phyloP scores from a whole-genome alignment of 768 basidiomycete species.

The Lepiota brunneoincarnata region DNA sequence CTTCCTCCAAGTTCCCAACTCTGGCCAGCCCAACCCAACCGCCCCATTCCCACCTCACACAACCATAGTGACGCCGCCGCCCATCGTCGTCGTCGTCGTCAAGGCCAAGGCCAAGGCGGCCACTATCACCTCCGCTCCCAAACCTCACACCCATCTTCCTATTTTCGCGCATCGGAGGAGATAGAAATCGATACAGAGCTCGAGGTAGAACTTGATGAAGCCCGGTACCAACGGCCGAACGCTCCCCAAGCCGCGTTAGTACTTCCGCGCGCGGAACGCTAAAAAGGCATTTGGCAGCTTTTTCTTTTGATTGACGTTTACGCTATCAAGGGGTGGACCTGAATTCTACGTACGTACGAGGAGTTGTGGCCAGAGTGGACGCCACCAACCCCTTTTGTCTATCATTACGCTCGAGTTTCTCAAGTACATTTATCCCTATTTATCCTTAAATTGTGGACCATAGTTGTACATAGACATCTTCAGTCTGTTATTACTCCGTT shows the following conservation, averaged over 20 bases:
- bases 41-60: neutral
- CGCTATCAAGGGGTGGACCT: too few relatives aligned
- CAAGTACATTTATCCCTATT: too few relatives aligned
- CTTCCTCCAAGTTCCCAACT: neutral
- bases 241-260: neutral
- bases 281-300: neutral
- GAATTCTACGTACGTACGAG: too few relatives aligned
- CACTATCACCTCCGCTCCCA: conserved; percentile 10
- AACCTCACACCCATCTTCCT: conserved; percentile 1
- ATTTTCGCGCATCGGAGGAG: conserved; percentile 9
- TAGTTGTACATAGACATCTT: too few relatives aligned
- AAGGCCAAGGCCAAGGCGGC: neutral
- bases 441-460: too few relatives aligned
- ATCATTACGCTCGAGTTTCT: too few relatives aligned
- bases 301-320: too few relatives aligned
- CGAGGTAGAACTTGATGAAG: conserved; percentile 7
- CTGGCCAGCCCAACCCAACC: conserved; percentile 3
- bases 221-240: neutral
- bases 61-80: too few relatives aligned
- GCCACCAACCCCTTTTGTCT: too few relatives aligned
- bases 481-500: too few relatives aligned
- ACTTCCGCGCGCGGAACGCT: conserved; percentile 1
- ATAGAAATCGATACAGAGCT: conserved; percentile 5
- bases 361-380: too few relatives aligned
- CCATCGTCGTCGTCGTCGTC: neutral